A percentile compares a stretch with the other conserved stretches of the same genome.
phyloP scores from a whole-genome alignment of 768 basidiomycete genomes.

The Mycena belliarum region DNA sequence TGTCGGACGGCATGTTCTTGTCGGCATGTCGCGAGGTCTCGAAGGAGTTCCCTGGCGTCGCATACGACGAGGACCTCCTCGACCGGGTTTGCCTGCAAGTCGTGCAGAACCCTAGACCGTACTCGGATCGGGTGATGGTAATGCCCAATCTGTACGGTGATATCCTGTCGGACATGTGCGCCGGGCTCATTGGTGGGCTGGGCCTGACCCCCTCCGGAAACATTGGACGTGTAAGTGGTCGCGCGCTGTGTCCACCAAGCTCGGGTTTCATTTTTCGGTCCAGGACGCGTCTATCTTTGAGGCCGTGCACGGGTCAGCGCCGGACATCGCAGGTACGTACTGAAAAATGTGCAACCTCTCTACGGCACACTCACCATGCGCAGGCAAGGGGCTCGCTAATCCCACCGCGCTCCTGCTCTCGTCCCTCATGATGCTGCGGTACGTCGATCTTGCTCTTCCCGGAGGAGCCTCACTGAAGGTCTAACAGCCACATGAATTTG shows the following conservation, averaged over 20 bases:
- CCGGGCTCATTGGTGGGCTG: constrained; percentile 96
- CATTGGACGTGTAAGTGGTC: constrained; percentile 78
- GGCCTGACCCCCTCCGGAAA: constrained; percentile 97
- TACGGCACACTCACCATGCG: neutral
- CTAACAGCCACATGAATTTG: constrained; percentile 86
- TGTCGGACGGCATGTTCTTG: constrained; percentile 99
- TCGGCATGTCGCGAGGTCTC: constrained; percentile 95
- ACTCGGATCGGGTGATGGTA: constrained; percentile 97
- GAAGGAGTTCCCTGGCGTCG: constrained; percentile 90
- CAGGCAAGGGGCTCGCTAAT: constrained; percentile 92
- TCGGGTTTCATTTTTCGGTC: constrained; percentile 14
- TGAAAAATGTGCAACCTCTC: constrained; percentile 7
- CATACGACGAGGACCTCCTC: constrained; percentile 95
- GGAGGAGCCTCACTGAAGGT: constrained; percentile 19
- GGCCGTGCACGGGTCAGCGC: constrained; percentile 98
- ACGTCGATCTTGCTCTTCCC: constrained; percentile 29
- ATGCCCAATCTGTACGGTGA: constrained; percentile 99
- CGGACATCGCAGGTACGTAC: constrained; percentile 90
- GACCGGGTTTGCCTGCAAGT: constrained; percentile 95
- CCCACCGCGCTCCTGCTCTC: constrained; percentile 98
- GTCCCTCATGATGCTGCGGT: constrained; percentile 98
- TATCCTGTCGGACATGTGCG: constrained; percentile 97
- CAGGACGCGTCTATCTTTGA: constrained; percentile 99
- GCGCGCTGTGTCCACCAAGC: neutral
- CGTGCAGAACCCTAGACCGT: constrained; percentile 91